Evolutionary conservation across 2,329 filamentous ascomycete genomes (phyloP).

Genomic region (Plectosphaerella plurivora): DNA sequence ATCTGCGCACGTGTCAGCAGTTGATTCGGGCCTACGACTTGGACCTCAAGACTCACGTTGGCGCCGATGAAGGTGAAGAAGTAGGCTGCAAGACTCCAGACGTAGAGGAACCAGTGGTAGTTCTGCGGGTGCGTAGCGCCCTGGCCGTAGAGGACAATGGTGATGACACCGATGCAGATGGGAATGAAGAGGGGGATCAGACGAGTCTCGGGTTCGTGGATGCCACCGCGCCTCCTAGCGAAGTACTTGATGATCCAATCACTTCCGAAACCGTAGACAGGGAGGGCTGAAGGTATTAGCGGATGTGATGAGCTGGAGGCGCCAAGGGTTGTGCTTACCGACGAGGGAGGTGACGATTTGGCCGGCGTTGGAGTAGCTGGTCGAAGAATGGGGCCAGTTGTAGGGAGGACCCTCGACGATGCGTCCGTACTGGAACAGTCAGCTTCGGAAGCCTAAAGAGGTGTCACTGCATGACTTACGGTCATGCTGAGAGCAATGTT

Average conservation of each 20-base stretch:
- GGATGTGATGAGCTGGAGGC: not conserved
- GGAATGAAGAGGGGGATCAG: conserved; percentile 30
- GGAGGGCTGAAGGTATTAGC: conserved; percentile 20
- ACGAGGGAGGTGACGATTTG: conserved; percentile 32
- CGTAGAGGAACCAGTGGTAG: conserved; percentile 28
- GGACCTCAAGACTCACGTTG: not conserved
- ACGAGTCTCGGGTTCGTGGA: conserved; percentile 35
- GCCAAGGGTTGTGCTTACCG: not conserved
- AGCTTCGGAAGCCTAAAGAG: not conserved
- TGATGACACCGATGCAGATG: conserved; percentile 29
- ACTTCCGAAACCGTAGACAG: conserved; percentile 30
- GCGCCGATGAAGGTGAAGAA: conserved; percentile 27
- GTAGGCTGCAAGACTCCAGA: conserved; percentile 19
- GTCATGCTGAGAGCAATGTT: conserved; percentile 38
- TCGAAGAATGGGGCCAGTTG: conserved; percentile 26
- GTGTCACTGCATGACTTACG: not conserved
- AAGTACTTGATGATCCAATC: conserved; percentile 29
- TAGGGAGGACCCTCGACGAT: conserved; percentile 29
- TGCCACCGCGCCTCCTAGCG: conserved; percentile 27
- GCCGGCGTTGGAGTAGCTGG: conserved; percentile 31
- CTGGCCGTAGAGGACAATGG: conserved; percentile 30
- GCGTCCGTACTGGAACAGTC: conserved; percentile 19
- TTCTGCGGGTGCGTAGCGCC: conserved; percentile 26
- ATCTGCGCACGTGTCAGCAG: conserved; percentile 15
- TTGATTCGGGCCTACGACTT: not conserved